A percentile compares a stretch with the other conserved stretches of the same genome.
Evolutionary conservation across 164 flowering plant genomes (phyloP).

Genomic region (Chimonanthus praecox): DNA sequence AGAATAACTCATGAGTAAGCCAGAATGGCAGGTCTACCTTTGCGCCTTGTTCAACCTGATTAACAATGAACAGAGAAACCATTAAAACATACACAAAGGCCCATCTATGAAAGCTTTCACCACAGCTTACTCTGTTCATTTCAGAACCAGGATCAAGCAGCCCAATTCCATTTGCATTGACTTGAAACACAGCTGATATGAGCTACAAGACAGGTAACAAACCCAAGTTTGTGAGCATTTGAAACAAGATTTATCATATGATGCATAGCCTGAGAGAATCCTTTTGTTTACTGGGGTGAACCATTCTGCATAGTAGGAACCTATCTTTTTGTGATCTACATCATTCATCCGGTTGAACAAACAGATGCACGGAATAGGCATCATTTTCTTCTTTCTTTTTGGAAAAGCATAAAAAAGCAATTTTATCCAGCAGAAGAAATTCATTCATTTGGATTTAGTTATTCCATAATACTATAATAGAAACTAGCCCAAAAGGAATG

Average conservation of each 20-base stretch:
- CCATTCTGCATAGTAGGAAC: not conserved
- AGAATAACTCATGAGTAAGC: conserved; percentile 76
- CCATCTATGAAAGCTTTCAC: not conserved
- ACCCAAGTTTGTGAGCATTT: not conserved
- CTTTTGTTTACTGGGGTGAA: not conserved
- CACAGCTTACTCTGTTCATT: conserved; percentile 44
- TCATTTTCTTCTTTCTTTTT: no score
- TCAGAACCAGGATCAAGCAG: conserved; percentile 81
- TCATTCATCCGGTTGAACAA: not conserved
- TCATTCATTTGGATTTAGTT: no score
- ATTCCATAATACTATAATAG: no score
- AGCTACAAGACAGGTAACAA: conserved; percentile 28
- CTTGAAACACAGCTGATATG: conserved; percentile 63
- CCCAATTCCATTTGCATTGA: conserved; percentile 69
- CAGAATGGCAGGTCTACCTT: conserved; percentile 88
- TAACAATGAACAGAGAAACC: conserved; percentile 2
- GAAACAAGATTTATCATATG: not conserved
- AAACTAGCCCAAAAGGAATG: not conserved
- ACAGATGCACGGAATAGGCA: not conserved
- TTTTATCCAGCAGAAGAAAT: not conserved
- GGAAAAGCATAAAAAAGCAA: no score
- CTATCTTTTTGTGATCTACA: not conserved
- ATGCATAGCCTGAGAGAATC: not conserved
- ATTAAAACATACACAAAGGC: not conserved
- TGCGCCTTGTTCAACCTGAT: conserved; percentile 80